Percentiles rank a stretch among this genome's conserved stretches.
phyloP scores from a whole-genome alignment of 371 early-diverging fungal genomes.

The Gilbertella persicaria region DNA sequence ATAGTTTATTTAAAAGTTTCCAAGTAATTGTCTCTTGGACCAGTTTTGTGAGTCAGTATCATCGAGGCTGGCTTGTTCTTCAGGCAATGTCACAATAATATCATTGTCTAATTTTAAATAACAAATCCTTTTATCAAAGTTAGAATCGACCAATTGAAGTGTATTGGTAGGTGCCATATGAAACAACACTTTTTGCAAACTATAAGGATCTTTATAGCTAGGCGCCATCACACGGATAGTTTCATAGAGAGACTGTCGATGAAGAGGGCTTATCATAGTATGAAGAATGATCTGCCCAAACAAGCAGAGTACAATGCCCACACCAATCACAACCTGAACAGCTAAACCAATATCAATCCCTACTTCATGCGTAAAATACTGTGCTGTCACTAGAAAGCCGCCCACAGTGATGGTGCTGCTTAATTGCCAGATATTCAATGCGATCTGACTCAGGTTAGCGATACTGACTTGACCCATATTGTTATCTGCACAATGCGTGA shows the following conservation, averaged over 20 bases:
- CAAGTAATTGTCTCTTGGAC: slow-evolving; percentile 16
- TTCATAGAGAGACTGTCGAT: slow-evolving; percentile 14
- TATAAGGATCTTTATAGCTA: slow-evolving; percentile 8
- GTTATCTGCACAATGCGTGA: background rate
- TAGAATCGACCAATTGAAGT: slow-evolving; percentile 5
- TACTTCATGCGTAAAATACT: background rate
- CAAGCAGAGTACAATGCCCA: background rate
- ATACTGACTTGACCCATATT: background rate
- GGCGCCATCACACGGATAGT: slow-evolving; percentile 10
- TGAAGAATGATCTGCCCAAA: background rate
- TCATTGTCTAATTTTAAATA: slow-evolving; percentile 11
- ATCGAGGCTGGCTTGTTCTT: background rate
- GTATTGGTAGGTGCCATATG: slow-evolving; percentile 12
- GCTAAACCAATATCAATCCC: slow-evolving; percentile 4
- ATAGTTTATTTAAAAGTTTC: too few species aligned
- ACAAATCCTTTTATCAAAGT: slow-evolving; percentile 4
- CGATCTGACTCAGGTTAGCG: background rate
- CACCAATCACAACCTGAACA: background rate
- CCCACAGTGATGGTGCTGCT: slow-evolving; percentile 9
- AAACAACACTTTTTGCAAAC: background rate
- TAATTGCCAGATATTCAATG: slow-evolving; percentile 14
- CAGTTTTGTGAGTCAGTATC: slow-evolving; percentile 12
- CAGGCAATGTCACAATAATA: slow-evolving; percentile 4
- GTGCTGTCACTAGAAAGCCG: slow-evolving; percentile 14
- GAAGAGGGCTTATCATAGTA: slow-evolving; percentile 3